These are phyloP conservation scores for Penicillium crystallinum DNA, from an alignment of 495 filamentous ascomycete species.

Conservation along the genomic window DNA sequence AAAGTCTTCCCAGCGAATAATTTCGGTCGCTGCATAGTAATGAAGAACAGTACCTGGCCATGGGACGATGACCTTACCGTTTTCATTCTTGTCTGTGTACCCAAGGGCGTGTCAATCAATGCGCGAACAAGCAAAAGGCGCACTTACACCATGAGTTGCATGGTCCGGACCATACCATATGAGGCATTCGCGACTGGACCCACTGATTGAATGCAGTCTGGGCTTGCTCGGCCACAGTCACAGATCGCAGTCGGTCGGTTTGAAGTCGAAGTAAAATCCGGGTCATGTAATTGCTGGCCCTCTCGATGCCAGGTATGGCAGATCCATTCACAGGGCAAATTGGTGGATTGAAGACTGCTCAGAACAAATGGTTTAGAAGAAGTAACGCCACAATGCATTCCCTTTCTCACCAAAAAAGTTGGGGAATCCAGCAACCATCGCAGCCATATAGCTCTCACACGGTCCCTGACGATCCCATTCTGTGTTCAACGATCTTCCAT, in stretches of 20 bases:
- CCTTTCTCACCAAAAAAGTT: slow-evolving; percentile 6
- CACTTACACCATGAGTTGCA: slow-evolving; percentile 13
- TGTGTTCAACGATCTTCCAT: slow-evolving; percentile 4
- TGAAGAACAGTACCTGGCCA: slow-evolving; percentile 11
- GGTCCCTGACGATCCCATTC: slow-evolving; percentile 7
- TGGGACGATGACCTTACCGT: slow-evolving; percentile 8
- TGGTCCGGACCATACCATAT: slow-evolving; percentile 10
- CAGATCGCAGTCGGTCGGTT: slow-evolving; percentile 9
- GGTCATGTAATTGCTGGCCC: slow-evolving; percentile 8
- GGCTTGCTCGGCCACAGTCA: not conserved
- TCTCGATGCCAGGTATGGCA: slow-evolving; percentile 9
- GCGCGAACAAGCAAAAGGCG: not conserved
- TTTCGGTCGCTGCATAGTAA: slow-evolving; percentile 12
- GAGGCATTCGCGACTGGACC: slow-evolving; percentile 11
- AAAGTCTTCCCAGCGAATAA: slow-evolving; percentile 14
- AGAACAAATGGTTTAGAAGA: not conserved
- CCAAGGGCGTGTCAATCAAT: not conserved
- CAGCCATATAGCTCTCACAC: slow-evolving; percentile 15
- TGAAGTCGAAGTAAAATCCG: slow-evolving; percentile 6
- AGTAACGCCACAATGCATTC: not conserved
- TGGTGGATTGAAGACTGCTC: slow-evolving; percentile 7
- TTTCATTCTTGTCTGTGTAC: slow-evolving; percentile 6
- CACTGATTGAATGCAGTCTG: slow-evolving; percentile 7
- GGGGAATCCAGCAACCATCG: slow-evolving; percentile 12
- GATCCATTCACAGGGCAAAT: slow-evolving; percentile 12